Evolutionary conservation across 805 yeast species (phyloP).

Genomic region (Kluyveromyces wickerhamii): DNA sequence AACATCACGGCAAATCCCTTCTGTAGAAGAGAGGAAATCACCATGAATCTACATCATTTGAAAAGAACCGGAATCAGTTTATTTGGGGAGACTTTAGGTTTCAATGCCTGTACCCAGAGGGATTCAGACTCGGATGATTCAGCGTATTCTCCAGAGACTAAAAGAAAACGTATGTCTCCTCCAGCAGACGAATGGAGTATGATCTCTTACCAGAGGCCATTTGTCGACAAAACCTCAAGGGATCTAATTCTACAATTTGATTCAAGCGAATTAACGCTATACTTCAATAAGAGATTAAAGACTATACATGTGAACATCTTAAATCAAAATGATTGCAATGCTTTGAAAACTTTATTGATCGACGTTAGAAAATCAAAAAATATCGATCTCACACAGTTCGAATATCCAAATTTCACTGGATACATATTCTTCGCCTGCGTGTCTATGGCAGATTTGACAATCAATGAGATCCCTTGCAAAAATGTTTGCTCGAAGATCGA

Average conservation of each 20-base stretch:
- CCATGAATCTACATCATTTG: slow-evolving; percentile 42
- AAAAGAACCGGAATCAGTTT: slow-evolving; percentile 31
- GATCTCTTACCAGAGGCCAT: slow-evolving; percentile 40
- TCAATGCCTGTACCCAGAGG: neutral
- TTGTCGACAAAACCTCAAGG: slow-evolving; percentile 33
- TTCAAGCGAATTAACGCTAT: slow-evolving; percentile 22
- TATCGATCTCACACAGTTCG: neutral
- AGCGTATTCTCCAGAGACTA: slow-evolving; percentile 14
- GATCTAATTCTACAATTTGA: slow-evolving; percentile 38
- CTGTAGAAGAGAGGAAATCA: slow-evolving; percentile 45
- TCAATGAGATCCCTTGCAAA: slow-evolving; percentile 14
- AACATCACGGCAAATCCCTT: slow-evolving; percentile 46
- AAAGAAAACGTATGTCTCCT: slow-evolving; percentile 6
- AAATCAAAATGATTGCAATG: slow-evolving; percentile 7
- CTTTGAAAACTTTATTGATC: neutral
- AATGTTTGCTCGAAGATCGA: slow-evolving; percentile 15
- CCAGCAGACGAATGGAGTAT: slow-evolving; percentile 12
- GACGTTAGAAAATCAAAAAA: slow-evolving; percentile 1
- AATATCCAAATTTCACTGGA: neutral
- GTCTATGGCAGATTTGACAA: slow-evolving; percentile 13
- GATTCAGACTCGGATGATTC: slow-evolving; percentile 5
- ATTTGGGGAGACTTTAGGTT: neutral
- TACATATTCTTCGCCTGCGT: slow-evolving; percentile 15
- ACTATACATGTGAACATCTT: slow-evolving; percentile 17
- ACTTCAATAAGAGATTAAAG: slow-evolving; percentile 27